Evolutionary conservation across 2,329 filamentous ascomycete species (phyloP).

Genomic region (Helminthosporium solani): DNA sequence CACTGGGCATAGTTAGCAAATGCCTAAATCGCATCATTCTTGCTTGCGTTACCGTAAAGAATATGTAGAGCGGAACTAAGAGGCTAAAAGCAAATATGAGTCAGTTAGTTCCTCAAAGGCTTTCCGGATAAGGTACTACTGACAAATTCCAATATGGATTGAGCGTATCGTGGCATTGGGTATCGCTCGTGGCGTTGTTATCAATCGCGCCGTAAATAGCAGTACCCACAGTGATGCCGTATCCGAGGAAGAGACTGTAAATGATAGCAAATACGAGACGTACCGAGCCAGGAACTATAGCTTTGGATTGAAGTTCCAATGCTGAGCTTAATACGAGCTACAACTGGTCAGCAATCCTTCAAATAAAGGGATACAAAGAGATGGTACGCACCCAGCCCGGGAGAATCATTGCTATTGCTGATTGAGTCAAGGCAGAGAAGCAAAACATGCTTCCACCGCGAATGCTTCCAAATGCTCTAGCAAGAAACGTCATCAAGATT

Average conservation of each 20-base stretch:
- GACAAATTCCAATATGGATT: conserved; percentile 60
- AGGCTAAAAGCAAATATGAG: too few species aligned
- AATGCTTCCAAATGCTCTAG: conserved; percentile 51
- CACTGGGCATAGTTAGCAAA: too few species aligned
- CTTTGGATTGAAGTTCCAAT: conserved; percentile 49
- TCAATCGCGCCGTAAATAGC: conserved; percentile 51
- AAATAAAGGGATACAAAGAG: too few species aligned
- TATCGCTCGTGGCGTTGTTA: conserved; percentile 45
- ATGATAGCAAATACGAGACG: conserved; percentile 54
- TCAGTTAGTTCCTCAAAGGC: too few species aligned
- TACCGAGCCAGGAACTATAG: conserved; percentile 50
- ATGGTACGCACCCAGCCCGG: conserved; percentile 43
- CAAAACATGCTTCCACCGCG: conserved; percentile 46
- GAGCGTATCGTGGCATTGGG: conserved; percentile 48
- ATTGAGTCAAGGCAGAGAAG: conserved; percentile 52
- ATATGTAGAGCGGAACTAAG: conserved; percentile 74
- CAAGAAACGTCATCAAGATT: conserved; percentile 50
- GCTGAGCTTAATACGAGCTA: conserved; percentile 48
- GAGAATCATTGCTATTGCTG: conserved; percentile 52
- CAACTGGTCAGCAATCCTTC: neutral
- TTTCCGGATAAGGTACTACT: too few species aligned
- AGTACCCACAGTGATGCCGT: conserved; percentile 50
- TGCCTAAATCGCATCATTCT: too few species aligned
- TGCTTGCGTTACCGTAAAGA: too few species aligned
- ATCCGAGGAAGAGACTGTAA: conserved; percentile 53